Conservation (phyloP, 768 basidiomycete genomes). For the Hygrocybe coccinea region DNA sequence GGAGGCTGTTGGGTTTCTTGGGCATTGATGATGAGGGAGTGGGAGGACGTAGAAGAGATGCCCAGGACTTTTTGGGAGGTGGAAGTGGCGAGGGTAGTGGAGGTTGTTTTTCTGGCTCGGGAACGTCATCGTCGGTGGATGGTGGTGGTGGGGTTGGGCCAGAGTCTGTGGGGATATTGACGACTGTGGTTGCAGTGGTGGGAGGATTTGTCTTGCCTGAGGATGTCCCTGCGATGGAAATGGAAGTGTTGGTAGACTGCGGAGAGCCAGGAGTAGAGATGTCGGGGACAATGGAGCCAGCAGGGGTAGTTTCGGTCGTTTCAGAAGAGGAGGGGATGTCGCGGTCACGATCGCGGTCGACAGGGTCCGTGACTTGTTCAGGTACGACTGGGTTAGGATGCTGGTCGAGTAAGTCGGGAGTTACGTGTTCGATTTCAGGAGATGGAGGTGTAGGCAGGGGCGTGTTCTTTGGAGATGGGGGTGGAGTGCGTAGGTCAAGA, state of each 20-base stretch:
- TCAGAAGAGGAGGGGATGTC: conserved; percentile 37
- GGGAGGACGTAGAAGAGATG: conserved; percentile 57
- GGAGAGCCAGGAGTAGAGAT: conserved; percentile 13
- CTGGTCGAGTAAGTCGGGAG: conserved; percentile 7
- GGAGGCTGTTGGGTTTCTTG: conserved; percentile 46
- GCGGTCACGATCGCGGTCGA: not conserved
- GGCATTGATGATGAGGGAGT: conserved; percentile 31
- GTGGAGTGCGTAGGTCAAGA: conserved; percentile 49
- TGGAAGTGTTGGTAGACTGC: conserved; percentile 10
- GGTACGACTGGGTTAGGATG: conserved; percentile 27
- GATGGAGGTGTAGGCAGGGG: conserved; percentile 14
- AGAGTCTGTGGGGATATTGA: conserved; percentile 4
- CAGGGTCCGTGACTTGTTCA: conserved; percentile 1
- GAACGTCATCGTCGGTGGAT: conserved; percentile 17
- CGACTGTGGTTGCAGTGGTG: conserved; percentile 3
- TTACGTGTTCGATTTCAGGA: not conserved
- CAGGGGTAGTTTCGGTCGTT: conserved; percentile 45
- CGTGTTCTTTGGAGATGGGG: conserved; percentile 31
- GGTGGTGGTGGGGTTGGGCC: conserved; percentile 7
- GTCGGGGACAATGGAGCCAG: conserved; percentile 10
- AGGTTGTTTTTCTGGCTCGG: conserved; percentile 47
- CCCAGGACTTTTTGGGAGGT: conserved; percentile 66
- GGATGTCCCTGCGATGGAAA: conserved; percentile 13
- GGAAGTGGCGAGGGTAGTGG: conserved; percentile 18
- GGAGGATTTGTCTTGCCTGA: conserved; percentile 10